phyloP scores from a whole-genome alignment of 176 grass and related monocot species.

The maize (Zea mays) region DNA sequence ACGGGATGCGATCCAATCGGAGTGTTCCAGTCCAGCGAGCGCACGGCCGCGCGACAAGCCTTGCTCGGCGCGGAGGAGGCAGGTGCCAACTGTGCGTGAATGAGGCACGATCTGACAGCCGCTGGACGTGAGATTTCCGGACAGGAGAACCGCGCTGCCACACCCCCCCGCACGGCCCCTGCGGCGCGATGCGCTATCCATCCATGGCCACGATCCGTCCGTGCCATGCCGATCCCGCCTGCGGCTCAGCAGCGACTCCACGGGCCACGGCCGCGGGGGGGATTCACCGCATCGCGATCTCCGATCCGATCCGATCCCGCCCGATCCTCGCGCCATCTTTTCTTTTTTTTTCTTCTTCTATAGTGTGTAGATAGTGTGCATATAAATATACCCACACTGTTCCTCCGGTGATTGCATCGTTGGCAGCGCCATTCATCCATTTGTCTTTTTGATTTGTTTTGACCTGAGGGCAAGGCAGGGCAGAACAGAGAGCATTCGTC shows the following conservation, averaged over 20 bases:
- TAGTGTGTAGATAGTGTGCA: neutral
- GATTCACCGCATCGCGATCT: slow-evolving; percentile 16
- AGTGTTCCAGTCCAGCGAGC: too few relatives aligned
- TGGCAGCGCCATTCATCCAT: neutral
- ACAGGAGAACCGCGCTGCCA: too few relatives aligned
- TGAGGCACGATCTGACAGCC: too few relatives aligned
- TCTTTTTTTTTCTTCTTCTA: neutral
- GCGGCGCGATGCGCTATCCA: too few relatives aligned
- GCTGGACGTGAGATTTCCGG: too few relatives aligned
- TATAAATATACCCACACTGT: neutral
- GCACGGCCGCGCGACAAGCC: too few relatives aligned
- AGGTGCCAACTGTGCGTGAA: too few relatives aligned
- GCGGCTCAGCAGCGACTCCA: neutral
- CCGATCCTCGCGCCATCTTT: neutral
- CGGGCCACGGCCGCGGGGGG: neutral
- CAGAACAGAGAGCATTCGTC: neutral
- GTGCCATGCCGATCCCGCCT: too few relatives aligned
- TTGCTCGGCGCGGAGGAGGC: too few relatives aligned
- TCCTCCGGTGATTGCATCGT: neutral
- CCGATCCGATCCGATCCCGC: neutral
- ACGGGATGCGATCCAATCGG: too few relatives aligned
- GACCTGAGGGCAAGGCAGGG: neutral
- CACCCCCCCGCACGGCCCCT: too few relatives aligned
- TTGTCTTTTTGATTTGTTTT: neutral
- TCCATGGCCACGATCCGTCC: too few relatives aligned